Base-by-base conservation (phyloP, 2,329 filamentous ascomycete genomes). In the Trichoderma citrinoviride region DNA sequence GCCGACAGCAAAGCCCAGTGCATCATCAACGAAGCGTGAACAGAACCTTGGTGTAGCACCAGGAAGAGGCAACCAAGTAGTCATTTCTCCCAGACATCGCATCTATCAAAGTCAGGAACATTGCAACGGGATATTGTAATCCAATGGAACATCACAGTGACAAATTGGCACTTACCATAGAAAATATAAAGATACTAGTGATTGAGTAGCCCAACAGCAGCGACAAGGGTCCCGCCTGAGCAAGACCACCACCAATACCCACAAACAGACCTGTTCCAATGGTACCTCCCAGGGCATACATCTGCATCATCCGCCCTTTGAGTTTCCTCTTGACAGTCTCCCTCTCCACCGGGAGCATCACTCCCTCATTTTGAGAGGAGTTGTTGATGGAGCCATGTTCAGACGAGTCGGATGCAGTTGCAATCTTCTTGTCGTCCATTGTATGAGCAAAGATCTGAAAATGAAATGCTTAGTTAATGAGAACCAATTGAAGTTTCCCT, bases 31-130 rank as follows among this genome's bases (percentile, higher is more conserved):
- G 67, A 83, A 87, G 19, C 84, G 80, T 17, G 77, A 78, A 63
- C 81, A 82, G 56, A 85, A 80, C 67, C 85, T 82, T 46, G 85
- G 84, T 49, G 86, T 82, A 17, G 82, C 81, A 50, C 83, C 80
- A 40, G 82, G 78, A 57, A 86, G 76, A 3, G 84, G 85, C 25
- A 86, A 76, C 66, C 83, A 85, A 7, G 83, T 80, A 61, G 80
- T 81, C 82, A 87, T 85, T 74, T 87, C 85, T 61, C 82, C 84
- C 40, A 87, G 78, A 67, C 76, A 79, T 66, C 81, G 69, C 73
- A 80, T 77, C 56, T 60, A 50, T 17, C 0, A 10, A 27, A 5
- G 56, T 27, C 40, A 33, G 21, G 17, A 44, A 29, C n/a, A 21
- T 7, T n/a, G 10, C 3, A n/a, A 58, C 5, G n/a, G n/a, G n/a